Evolutionary conservation across 2,329 filamentous ascomycete genomes (phyloP), one percentile per base, ranked within the genome.

Genomic region (Aspergillus aculeatus): DNA sequence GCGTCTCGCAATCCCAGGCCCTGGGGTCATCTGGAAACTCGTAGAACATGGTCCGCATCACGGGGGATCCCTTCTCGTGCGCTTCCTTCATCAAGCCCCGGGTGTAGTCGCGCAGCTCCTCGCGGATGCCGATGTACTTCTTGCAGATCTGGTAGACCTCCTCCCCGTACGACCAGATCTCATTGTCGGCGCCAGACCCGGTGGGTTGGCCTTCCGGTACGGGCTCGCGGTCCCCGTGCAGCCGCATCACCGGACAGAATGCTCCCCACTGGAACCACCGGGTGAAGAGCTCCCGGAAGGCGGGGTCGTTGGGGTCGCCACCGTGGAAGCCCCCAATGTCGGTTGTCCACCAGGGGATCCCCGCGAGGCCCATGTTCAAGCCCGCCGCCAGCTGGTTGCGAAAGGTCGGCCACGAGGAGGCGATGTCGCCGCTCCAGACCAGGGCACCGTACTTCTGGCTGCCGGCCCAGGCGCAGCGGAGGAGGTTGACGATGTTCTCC

Each of bases 261-360:
- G 85, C 76, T 0, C 83, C 86, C 85, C 86, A 89, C 66, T 89
- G 86, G 70, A 89, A 89, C 87, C 87, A 89, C 2, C 87, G 76
- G 1, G 86, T 82, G 59, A 89, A 85, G 0, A 89, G 73, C 67
- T 89, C 87, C 7, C 85, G 78, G 71, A 89, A 89, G 0, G 66
- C 76, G 1, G 76, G 72, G 50, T 87, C 81, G 1, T 77, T 70
- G 0, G 86, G 84, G 61, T 86, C 79, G 0, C 87, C 87, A 5
- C 86, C 86, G 66, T 89, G 86, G 67, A 90, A 89, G 0, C 87
- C 87, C 1, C 87, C 87, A 55, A 89, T 89, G 65, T 89, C 87
- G 0, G 86, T 89, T 0, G 87, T 89, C 85, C 85, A 89, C 86
- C 86, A 89, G 0, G 85, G 82, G 10, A 89, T 79, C 0, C 87